Base-by-base conservation (phyloP, 768 basidiomycete species). In the Termitomyces sp. region DNA sequence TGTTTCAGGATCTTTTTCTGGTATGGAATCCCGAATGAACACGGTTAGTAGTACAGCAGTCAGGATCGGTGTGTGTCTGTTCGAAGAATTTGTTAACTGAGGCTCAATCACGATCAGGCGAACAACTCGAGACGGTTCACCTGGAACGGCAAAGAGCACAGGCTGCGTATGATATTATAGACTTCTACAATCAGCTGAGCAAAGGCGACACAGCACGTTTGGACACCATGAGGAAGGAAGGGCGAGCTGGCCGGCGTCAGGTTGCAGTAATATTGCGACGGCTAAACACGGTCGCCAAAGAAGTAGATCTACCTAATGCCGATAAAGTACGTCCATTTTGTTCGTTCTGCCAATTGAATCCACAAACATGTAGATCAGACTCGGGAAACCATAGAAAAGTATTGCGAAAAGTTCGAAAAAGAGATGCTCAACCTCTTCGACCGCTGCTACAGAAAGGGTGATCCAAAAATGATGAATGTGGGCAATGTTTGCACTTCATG, bases 391-490 rank as follows among this genome's bases (percentile, higher is more conserved):
- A 93, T 99, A 57, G 96, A 98, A 64, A 90, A 88, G 66, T 98
- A 98, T 63, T 97, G 97, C 73, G 97, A 99, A 73, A 92, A 89
- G 69, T 98, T 98, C 60, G 97, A 99, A 71, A 98, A 96, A 73
- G 96, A 98, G 66, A 96, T 98, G 84, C 82, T 99, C 51, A 85
- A 90, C 65, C 76, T 98, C 41, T 99, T 99, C 66, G 97, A 99
- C 68, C 77, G 89, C 61, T 95, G 91, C 64, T 99, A 98, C 71
- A 84, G 95, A 51, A 92, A 93, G 66, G 94, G 95, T 32, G 97
- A 99, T 66, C 97, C 97, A 0, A 96, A 96, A 72, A 91, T 98
- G 89, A 99, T 99, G 97, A 92, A 95, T 73, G 97, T 89, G 55
- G 44, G 82, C 75, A 52, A 17, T 15, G 59, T 37, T 42, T 30